Conservation (phyloP, 225 moss, liverwort and hornwort species). For the Bryoerythrophyllum caledonicum region DNA sequence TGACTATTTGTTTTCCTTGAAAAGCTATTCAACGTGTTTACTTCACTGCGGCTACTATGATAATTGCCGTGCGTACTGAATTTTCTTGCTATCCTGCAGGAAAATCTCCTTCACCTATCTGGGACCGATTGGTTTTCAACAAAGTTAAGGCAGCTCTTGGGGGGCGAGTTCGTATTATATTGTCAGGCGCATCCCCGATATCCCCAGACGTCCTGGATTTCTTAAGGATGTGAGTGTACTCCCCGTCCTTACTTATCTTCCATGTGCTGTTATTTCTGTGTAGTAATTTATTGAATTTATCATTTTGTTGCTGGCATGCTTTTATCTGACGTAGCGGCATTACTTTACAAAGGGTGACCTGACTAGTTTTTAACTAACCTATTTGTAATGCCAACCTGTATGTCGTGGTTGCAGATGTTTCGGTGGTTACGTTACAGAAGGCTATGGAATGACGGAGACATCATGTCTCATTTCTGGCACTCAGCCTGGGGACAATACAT, state of each 20-base stretch:
- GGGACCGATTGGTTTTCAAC: slow-evolving; percentile 96
- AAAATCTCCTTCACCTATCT: slow-evolving; percentile 83
- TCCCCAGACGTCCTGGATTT: slow-evolving; percentile 90
- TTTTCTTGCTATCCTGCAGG: slow-evolving; percentile 45
- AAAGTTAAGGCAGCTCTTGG: slow-evolving; percentile 85
- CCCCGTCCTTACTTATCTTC: neutral
- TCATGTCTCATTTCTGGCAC: slow-evolving; percentile 70
- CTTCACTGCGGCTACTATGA: too few relatives aligned
- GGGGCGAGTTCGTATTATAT: slow-evolving; percentile 77
- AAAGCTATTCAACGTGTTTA: slow-evolving; percentile 7
- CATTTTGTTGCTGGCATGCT: slow-evolving; percentile 5
- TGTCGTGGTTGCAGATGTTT: slow-evolving; percentile 68
- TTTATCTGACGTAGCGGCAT: neutral
- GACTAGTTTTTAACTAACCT: neutral
- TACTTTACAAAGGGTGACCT: slow-evolving; percentile 12
- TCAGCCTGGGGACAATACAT: slow-evolving; percentile 59
- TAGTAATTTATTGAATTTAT: neutral
- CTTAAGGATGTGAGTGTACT: slow-evolving; percentile 64
- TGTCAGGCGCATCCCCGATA: slow-evolving; percentile 94
- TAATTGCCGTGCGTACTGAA: too few relatives aligned
- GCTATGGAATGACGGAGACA: slow-evolving; percentile 97
- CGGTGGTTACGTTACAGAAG: slow-evolving; percentile 84
- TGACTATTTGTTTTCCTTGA: neutral
- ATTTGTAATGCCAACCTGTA: slow-evolving; percentile 8
- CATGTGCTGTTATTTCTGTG: neutral